Conservation (phyloP, 148 eudicot species). For the Chenopodium formosanum region DNA sequence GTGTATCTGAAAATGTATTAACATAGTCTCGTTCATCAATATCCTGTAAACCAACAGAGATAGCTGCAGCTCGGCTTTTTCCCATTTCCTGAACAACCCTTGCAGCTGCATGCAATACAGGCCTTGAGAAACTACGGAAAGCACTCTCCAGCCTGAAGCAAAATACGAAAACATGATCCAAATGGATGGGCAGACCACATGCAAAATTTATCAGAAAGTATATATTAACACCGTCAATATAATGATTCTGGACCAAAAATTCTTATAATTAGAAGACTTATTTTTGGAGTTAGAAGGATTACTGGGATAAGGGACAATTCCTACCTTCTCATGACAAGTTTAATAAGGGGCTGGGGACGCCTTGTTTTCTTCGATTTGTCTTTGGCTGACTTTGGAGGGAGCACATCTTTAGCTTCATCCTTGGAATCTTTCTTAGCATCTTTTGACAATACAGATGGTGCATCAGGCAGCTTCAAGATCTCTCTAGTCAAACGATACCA, state of each 20-base stretch:
- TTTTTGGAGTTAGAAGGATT: background rate
- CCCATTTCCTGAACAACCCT: constrained; percentile 99
- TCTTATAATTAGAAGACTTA: background rate
- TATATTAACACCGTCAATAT: background rate
- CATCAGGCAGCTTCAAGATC: constrained; percentile 92
- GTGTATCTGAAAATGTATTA: constrained; percentile 57
- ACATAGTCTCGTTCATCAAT: constrained; percentile 90
- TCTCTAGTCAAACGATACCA: constrained; percentile 97
- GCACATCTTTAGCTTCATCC: constrained; percentile 55
- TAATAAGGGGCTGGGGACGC: constrained; percentile 92
- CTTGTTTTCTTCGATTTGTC: constrained; percentile 80
- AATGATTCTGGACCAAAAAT: background rate
- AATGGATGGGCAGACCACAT: background rate
- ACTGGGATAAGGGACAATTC: background rate
- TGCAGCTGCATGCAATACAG: constrained; percentile 92
- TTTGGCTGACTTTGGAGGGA: constrained; percentile 62
- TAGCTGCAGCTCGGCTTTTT: constrained; percentile 99
- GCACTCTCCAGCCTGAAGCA: constrained; percentile 84
- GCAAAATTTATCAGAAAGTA: background rate
- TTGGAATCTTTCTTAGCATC: constrained; percentile 52
- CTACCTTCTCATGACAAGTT: constrained; percentile 98
- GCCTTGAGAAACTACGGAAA: constrained; percentile 91
- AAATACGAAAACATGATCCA: constrained; percentile 8
- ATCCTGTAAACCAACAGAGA: constrained; percentile 85
- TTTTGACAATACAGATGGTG: constrained; percentile 64